phyloP scores from a whole-genome alignment of 495 filamentous ascomycete species.

The Choiromyces venosus region DNA sequence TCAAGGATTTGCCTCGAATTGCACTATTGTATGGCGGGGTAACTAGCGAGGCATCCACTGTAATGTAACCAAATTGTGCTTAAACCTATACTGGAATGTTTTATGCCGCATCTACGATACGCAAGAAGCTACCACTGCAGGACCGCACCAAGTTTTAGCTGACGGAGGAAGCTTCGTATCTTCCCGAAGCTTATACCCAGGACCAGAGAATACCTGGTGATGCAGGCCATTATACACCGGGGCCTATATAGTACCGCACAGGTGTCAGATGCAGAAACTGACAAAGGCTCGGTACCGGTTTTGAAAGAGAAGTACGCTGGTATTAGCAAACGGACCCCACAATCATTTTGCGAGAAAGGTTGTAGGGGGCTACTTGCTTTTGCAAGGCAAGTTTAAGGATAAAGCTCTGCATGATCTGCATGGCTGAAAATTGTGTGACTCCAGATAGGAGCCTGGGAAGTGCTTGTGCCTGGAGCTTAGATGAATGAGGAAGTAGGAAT shows the following conservation, averaged over 20 bases:
- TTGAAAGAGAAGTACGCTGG: neutral
- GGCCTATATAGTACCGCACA: neutral
- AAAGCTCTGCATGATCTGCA: neutral
- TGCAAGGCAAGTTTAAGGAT: neutral
- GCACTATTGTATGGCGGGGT: neutral
- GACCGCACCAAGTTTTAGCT: neutral
- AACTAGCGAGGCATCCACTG: neutral
- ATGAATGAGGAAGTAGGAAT: neutral
- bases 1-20: neutral
- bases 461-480: neutral
- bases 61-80: neutral
- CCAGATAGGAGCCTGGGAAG: neutral
- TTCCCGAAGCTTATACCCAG: neutral
- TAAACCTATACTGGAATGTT: neutral
- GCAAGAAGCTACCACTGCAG: neutral
- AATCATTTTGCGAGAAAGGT: neutral
- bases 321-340: neutral
- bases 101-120: neutral
- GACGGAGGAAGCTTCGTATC: neutral
- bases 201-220: neutral
- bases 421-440: neutral
- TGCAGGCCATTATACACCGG: neutral
- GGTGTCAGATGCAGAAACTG: neutral
- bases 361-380: neutral
- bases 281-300: neutral